phyloP scores from a whole-genome alignment of 176 grass and related monocot species.

The Hsuehochloa calcarea region DNA sequence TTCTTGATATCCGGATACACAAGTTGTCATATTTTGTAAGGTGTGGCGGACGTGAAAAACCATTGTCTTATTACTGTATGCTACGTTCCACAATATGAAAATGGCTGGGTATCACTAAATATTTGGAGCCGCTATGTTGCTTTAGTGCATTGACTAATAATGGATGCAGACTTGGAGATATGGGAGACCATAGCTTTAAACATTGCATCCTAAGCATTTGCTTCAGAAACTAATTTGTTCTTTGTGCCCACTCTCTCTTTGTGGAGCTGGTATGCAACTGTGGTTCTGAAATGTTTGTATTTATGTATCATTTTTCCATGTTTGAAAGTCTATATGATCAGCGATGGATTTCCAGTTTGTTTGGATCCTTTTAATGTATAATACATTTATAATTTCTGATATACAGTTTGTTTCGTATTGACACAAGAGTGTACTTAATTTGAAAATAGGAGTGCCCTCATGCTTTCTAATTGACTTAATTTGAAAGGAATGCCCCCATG shows the following conservation, averaged over 20 bases:
- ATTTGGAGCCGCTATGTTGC: neutral
- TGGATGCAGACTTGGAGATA: neutral
- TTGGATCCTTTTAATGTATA: neutral
- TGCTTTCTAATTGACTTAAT: slow-evolving; percentile 15
- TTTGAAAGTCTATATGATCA: neutral
- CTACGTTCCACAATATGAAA: neutral
- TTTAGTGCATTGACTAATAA: slow-evolving; percentile 10
- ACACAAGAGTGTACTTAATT: neutral
- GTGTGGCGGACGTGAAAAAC: neutral
- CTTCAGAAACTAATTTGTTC: neutral
- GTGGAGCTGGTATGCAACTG: neutral
- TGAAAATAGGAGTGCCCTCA: neutral
- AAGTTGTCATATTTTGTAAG: neutral
- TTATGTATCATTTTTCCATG: neutral
- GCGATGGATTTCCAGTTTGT: neutral
- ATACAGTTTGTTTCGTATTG: neutral
- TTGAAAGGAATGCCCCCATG: neutral
- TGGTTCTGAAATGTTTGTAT: neutral
- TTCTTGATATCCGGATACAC: slow-evolving; percentile 7
- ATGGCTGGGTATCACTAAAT: neutral
- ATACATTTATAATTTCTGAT: slow-evolving; percentile 6
- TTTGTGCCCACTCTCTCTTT: neutral
- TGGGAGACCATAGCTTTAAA: neutral
- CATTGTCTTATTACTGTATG: neutral
- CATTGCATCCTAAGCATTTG: neutral